Base-by-base conservation (phyloP, 2,329 filamentous ascomycete species). In the Tolypocladium ovalisporum region DNA sequence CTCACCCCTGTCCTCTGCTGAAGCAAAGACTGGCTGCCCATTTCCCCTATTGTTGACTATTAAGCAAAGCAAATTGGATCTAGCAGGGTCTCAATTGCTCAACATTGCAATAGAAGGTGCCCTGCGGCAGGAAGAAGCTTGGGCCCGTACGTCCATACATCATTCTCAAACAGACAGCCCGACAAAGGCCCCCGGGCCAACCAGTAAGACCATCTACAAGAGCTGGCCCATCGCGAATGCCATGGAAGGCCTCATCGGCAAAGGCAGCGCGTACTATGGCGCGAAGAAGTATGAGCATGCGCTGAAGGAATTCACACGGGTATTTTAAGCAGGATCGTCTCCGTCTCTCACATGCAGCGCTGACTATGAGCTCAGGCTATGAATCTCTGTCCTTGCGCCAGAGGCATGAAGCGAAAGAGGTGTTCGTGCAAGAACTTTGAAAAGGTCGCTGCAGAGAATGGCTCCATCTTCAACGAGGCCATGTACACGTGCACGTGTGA, bases 341-440 rank as follows among this genome's bases (percentile, higher is more conserved):
- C 13, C n/a, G 22, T 22, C 19, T 40, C 37, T 29, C 39, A 17
- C 12, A 12, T 24, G 19, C 42, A 29, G 42, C 54, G 27, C 52
- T 52, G 22, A 49, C 34, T 8, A 29, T 29, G n/a, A 10, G 35
- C 13, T 53, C 29, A 74, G 72, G 71, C 67, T 4, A 74, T 74
- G 70, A 69, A 65, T 34, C 57, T 66, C 5, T 75, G 73, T 34
- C 44, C 66, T 2, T 75, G 72, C 59, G 64, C 61, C 52, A 64
- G 68, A 37, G 67, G 68, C n/a, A 62, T 62, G 44, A 71, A 67
- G 52, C 68, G 74, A 10, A 66, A 70, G 24, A 66, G 71, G 34
- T 75, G 73, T 63, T 61, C 59, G 6, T 76, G 74, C 62, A 76
- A 76, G 59, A 63, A 74, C 57, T 75, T 70, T 47, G 69, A 73